Conservation (phyloP, 2,329 filamentous ascomycete species). For the Rhytidhysteron rufulum region DNA sequence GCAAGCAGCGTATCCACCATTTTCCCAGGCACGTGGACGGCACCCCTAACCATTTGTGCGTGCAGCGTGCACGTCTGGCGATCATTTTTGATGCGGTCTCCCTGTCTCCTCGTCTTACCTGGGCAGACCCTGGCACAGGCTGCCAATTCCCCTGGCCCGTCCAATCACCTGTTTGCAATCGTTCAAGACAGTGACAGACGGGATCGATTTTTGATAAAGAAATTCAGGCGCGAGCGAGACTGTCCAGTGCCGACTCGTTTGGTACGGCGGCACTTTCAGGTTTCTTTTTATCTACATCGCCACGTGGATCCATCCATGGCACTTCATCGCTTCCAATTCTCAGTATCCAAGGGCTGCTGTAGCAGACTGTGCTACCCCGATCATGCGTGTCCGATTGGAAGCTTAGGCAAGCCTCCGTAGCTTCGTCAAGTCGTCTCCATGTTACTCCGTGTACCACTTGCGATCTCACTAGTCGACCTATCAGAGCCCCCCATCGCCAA, state of each 20-base stretch:
- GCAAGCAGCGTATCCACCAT: background rate
- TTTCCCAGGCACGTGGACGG: background rate
- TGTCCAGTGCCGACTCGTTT: slow-evolving; percentile 5
- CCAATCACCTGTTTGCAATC: background rate
- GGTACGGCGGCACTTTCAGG: slow-evolving; percentile 5
- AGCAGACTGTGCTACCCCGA: background rate
- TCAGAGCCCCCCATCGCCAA: no score
- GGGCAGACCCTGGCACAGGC: slow-evolving; percentile 4
- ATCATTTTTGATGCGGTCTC: slow-evolving; percentile 6
- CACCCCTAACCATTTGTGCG: background rate
- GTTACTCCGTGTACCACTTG: no score
- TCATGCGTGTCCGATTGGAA: no score
- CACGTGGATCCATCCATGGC: slow-evolving; percentile 21
- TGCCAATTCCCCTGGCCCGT: background rate
- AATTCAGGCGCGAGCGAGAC: background rate
- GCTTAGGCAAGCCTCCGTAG: no score
- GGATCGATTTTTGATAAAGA: slow-evolving; percentile 2
- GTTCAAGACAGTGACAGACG: slow-evolving; percentile 4
- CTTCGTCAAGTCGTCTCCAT: no score
- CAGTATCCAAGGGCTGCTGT: background rate
- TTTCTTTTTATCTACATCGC: slow-evolving; percentile 7
- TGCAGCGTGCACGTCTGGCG: slow-evolving; percentile 4
- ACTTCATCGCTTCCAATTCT: slow-evolving; percentile 6
- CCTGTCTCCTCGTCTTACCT: slow-evolving; percentile 4
- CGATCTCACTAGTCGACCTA: no score